Evolutionary conservation across 352 stramenopile species (phyloP).

Genomic region (Phytophthora cajani): DNA sequence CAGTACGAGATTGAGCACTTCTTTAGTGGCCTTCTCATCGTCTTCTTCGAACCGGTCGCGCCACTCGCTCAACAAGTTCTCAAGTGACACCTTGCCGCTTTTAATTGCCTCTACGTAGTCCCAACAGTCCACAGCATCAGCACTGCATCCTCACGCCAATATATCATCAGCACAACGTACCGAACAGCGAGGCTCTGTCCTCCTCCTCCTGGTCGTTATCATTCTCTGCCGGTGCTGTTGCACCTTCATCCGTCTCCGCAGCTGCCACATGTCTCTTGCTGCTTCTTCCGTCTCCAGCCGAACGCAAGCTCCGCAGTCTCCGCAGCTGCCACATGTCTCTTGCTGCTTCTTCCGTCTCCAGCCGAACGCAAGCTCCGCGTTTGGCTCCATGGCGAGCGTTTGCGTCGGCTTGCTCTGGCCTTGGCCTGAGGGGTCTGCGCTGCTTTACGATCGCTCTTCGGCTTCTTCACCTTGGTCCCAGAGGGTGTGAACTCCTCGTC

Average conservation of each 20-base stretch:
- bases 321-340: slow-evolving; percentile 4
- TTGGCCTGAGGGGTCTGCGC: slow-evolving; percentile 20
- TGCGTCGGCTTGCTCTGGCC: slow-evolving; percentile 29
- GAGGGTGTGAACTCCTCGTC: slow-evolving; percentile 47
- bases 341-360: slow-evolving; percentile 11
- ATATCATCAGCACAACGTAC: slow-evolving; percentile 15
- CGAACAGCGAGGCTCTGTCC: slow-evolving; percentile 34
- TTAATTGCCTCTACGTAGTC: slow-evolving; percentile 61
- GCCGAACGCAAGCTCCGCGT: slow-evolving; percentile 19
- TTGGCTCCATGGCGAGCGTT: slow-evolving; percentile 45
- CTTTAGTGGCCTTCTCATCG: slow-evolving; percentile 54
- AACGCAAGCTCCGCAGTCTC: no score
- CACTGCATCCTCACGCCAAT: neutral
- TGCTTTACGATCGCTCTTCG: slow-evolving; percentile 23
- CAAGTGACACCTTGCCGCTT: slow-evolving; percentile 56
- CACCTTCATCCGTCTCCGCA: slow-evolving; percentile 5
- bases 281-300: slow-evolving; percentile 9
- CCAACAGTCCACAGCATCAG: slow-evolving; percentile 6
- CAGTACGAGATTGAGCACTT: slow-evolving; percentile 84
- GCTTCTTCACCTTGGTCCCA: slow-evolving; percentile 22
- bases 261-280: slow-evolving; percentile 12
- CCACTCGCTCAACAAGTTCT: slow-evolving; percentile 69
- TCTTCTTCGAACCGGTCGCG: slow-evolving; percentile 75
- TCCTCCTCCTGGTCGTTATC: slow-evolving; percentile 16
- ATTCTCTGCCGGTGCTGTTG: slow-evolving; percentile 3